These are phyloP conservation scores for Juglanconis juglandina DNA, from an alignment of 2,329 filamentous ascomycete species.

Conservation along the genomic window DNA sequence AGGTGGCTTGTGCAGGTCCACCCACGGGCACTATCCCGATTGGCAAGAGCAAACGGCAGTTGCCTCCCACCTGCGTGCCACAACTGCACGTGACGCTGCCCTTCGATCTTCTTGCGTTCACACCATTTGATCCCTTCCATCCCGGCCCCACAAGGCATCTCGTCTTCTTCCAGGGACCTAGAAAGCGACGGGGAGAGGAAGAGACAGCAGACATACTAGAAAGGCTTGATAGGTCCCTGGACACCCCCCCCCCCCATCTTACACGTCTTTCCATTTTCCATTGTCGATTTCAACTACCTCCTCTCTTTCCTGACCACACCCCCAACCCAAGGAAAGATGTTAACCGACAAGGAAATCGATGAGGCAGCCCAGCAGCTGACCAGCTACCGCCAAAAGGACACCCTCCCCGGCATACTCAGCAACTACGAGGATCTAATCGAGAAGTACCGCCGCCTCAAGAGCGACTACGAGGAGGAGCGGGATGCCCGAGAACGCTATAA, in stretches of 20 bases:
- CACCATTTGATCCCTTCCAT: not conserved
- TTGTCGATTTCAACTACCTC: not conserved
- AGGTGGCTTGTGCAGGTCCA: no score
- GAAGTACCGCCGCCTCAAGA: conserved; percentile 53
- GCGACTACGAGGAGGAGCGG: conserved; percentile 55
- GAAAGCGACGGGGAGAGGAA: not conserved
- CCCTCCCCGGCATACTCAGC: conserved; percentile 20
- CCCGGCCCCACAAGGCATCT: not conserved
- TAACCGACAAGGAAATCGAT: conserved; percentile 28
- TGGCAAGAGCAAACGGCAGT: no score
- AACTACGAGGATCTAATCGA: conserved; percentile 41
- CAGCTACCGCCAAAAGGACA: conserved; percentile 27
- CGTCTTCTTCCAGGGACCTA: not conserved
- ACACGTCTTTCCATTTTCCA: no score
- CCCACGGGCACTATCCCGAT: no score
- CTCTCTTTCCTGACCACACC: not conserved
- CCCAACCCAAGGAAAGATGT: conserved; percentile 15
- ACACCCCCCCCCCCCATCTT: no score
- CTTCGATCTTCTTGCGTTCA: not conserved
- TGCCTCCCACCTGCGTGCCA: no score
- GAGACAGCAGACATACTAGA: not conserved
- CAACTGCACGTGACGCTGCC: no score
- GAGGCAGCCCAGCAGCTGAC: conserved; percentile 28
- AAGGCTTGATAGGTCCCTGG: conserved; percentile 9
- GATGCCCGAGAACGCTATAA: conserved; percentile 54